Evolutionary conservation across 345 rosid species (phyloP).

Genomic region (Dipteronia sinensis): DNA sequence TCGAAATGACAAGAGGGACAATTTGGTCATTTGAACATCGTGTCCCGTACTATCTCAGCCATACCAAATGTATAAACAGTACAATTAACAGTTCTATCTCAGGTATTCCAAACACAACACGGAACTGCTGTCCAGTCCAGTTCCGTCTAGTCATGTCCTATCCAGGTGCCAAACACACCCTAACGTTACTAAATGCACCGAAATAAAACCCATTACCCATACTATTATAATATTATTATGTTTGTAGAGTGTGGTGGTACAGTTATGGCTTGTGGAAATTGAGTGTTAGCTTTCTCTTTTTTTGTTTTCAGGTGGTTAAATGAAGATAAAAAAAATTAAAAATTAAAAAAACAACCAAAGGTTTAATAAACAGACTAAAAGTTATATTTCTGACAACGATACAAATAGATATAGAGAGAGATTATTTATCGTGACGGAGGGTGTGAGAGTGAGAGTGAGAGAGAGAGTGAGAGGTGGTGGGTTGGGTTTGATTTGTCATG

Average conservation of each 20-base stretch:
- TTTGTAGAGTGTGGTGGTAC: neutral
- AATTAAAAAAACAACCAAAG: neutral
- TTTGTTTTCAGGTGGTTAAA: neutral
- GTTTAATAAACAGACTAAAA: conserved; percentile 2
- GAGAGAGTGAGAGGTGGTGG: neutral
- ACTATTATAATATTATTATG: neutral
- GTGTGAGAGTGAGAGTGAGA: neutral
- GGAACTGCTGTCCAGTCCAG: no score
- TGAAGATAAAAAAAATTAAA: no score
- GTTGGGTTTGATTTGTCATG: conserved; percentile 1
- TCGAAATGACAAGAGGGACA: no score
- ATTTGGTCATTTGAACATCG: no score
- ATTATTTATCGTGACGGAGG: neutral
- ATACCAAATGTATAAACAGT: no score
- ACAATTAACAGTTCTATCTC: no score
- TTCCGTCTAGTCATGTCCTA: no score
- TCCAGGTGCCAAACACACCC: no score
- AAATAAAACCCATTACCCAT: neutral
- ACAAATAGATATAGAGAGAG: neutral
- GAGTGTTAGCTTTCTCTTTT: neutral
- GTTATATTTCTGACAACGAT: conserved; percentile 20
- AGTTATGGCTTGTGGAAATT: neutral
- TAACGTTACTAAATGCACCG: neutral
- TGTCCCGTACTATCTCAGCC: no score
- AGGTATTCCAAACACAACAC: no score